Evolutionary conservation across 202 grass and related monocot genomes (phyloP).

Genomic region (Zizania palustris): DNA sequence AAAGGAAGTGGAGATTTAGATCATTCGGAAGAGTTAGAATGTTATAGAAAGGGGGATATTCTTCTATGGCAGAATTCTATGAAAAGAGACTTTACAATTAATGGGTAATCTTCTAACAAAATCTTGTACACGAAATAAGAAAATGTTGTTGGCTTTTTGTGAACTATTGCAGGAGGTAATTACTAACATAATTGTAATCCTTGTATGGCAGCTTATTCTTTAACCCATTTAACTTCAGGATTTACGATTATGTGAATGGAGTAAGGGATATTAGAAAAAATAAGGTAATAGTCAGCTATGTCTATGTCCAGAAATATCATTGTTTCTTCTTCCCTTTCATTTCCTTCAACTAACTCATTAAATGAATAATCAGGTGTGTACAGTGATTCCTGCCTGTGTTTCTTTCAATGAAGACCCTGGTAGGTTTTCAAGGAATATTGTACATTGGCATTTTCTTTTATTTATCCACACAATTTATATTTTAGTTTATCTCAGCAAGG

Average conservation of each 20-base stretch:
- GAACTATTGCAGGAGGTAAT: conserved; percentile 30
- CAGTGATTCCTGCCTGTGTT: conserved; percentile 70
- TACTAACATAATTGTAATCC: conserved; percentile 33
- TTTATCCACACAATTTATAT: conserved; percentile 29
- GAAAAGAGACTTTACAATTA: conserved; percentile 88
- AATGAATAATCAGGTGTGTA: conserved; percentile 58
- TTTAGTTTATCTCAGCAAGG: conserved; percentile 67
- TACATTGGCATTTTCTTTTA: conserved; percentile 25
- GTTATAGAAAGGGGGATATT: conserved; percentile 55
- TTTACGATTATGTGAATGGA: conserved; percentile 98
- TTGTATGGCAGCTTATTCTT: conserved; percentile 73
- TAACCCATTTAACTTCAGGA: conserved; percentile 58
- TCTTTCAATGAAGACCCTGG: conserved; percentile 85
- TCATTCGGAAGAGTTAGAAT: conserved; percentile 41
- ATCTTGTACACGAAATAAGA: conserved; percentile 21
- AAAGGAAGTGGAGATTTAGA: conserved; percentile 45
- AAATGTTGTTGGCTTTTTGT: conserved; percentile 4
- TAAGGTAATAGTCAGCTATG: conserved; percentile 56
- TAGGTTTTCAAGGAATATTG: conserved; percentile 50
- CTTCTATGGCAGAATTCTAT: conserved; percentile 86
- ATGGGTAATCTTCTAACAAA: conserved; percentile 53
- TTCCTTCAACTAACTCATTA: conserved; percentile 38
- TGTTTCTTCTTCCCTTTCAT: conserved; percentile 25
- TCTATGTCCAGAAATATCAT: conserved; percentile 33
- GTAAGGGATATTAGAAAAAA: conserved; percentile 69